These are phyloP conservation scores for Diaporthe australafricana DNA, from an alignment of 2,329 filamentous ascomycete species.

Conservation along the genomic window DNA sequence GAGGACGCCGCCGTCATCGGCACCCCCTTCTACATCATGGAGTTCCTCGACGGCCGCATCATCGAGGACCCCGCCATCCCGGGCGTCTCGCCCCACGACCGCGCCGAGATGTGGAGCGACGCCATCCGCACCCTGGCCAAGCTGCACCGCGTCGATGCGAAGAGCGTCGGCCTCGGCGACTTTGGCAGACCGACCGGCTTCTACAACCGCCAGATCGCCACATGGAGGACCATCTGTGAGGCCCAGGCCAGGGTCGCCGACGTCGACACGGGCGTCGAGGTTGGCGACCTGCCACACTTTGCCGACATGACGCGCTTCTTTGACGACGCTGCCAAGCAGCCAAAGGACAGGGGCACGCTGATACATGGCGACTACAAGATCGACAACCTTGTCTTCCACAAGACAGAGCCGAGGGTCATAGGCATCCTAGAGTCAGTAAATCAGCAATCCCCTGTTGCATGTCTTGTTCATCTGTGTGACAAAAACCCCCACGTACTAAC, in stretches of 20 bases:
- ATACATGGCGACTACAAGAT: constrained; percentile 99
- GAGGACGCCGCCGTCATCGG: constrained; percentile 84
- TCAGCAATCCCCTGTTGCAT: not conserved
- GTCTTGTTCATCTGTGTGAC: not conserved
- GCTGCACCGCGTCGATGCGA: constrained; percentile 79
- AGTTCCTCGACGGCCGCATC: constrained; percentile 92
- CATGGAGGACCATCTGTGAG: constrained; percentile 81
- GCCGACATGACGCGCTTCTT: constrained; percentile 85
- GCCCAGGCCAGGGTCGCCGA: constrained; percentile 83
- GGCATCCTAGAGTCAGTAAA: constrained; percentile 83
- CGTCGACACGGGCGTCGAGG: constrained; percentile 78
- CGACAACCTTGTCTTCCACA: constrained; percentile 90
- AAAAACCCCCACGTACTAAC: not conserved
- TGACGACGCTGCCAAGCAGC: constrained; percentile 74
- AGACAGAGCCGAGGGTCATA: constrained; percentile 87
- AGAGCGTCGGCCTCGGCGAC: constrained; percentile 72
- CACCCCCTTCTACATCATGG: constrained; percentile 97
- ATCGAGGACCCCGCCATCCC: constrained; percentile 90
- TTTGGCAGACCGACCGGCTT: constrained; percentile 84
- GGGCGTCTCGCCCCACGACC: constrained; percentile 73
- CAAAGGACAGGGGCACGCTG: constrained; percentile 80
- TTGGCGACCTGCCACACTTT: constrained; percentile 88
- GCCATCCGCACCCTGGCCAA: constrained; percentile 86
- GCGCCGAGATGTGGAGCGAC: constrained; percentile 85
- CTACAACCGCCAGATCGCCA: constrained; percentile 87